These are phyloP conservation scores for Macaranga tanarius DNA, from an alignment of 441 rosid species.

Conservation along the genomic window DNA sequence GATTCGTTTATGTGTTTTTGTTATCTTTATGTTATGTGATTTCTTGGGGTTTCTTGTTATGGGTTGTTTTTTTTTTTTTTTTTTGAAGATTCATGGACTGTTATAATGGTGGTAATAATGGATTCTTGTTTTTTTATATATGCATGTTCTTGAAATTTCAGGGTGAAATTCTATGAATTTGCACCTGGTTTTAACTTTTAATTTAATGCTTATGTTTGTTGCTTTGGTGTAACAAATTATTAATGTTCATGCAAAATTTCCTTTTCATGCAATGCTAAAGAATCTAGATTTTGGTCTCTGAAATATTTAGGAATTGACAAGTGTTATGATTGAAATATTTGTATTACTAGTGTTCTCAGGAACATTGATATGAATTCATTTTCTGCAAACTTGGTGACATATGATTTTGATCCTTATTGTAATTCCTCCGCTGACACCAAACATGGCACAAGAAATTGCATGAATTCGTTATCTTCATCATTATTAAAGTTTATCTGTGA, in stretches of 20 bases:
- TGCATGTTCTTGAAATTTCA: background rate
- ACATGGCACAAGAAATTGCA: background rate
- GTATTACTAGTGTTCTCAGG: background rate
- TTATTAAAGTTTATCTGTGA: background rate
- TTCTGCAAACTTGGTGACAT: background rate
- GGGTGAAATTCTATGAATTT: background rate
- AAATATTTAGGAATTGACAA: background rate
- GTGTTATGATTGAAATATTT: background rate
- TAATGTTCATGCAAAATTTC: background rate
- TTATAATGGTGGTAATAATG: background rate
- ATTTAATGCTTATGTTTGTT: background rate
- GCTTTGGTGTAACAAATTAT: background rate
- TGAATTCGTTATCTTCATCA: background rate
- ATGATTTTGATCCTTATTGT: background rate
- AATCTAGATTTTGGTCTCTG: background rate
- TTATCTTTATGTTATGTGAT: background rate
- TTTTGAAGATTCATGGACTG: background rate
- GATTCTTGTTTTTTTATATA: background rate
- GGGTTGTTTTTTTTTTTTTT: background rate
- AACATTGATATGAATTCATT: background rate
- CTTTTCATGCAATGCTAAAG: background rate
- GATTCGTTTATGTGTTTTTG: background rate
- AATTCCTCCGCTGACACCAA: background rate
- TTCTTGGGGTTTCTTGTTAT: background rate
- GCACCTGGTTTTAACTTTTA: background rate